phyloP scores from a whole-genome alignment of 2,329 filamentous ascomycete genomes.

The Mycosphaerella sp. region DNA sequence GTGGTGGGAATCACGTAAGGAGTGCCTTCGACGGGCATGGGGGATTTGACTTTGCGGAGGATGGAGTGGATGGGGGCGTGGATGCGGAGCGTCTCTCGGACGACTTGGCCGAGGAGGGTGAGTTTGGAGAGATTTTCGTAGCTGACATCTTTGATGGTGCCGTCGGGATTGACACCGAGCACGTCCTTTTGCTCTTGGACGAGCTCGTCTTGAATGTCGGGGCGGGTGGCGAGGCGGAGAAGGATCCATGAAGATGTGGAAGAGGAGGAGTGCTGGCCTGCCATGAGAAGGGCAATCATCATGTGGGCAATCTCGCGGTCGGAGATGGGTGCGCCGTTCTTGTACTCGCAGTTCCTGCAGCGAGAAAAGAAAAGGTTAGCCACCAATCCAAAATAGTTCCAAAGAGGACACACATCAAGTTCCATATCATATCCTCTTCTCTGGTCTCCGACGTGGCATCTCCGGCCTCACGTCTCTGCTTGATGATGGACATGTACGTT shows the following conservation, averaged over 20 bases:
- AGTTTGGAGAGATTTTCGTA: conserved; percentile 75
- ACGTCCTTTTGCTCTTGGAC: conserved; percentile 71
- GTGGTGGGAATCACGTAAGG: conserved; percentile 74
- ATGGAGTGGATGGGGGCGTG: conserved; percentile 94
- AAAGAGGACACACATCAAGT: conserved; percentile 55
- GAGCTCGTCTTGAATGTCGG: conserved; percentile 72
- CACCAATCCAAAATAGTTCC: no score
- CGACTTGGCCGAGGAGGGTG: conserved; percentile 72
- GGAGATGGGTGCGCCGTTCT: conserved; percentile 69
- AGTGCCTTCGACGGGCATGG: conserved; percentile 76
- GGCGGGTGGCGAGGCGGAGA: conserved; percentile 68
- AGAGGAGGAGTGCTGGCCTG: conserved; percentile 81
- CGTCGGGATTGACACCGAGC: conserved; percentile 57
- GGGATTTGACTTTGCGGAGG: conserved; percentile 82
- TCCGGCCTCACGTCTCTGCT: conserved; percentile 55
- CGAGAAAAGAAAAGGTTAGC: not conserved
- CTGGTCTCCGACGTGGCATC: conserved; percentile 21
- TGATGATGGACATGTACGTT: conserved; percentile 76
- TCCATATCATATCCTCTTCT: conserved; percentile 76
- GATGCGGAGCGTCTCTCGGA: conserved; percentile 87
- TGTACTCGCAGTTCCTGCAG: conserved; percentile 61
- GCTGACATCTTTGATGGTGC: conserved; percentile 58
- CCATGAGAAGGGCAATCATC: conserved; percentile 92
- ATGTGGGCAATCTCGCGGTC: conserved; percentile 84
- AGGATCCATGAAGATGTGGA: conserved; percentile 81